Conservation (phyloP, 78 protist genomes). For the Pigoraptor vietnamica region DNA sequence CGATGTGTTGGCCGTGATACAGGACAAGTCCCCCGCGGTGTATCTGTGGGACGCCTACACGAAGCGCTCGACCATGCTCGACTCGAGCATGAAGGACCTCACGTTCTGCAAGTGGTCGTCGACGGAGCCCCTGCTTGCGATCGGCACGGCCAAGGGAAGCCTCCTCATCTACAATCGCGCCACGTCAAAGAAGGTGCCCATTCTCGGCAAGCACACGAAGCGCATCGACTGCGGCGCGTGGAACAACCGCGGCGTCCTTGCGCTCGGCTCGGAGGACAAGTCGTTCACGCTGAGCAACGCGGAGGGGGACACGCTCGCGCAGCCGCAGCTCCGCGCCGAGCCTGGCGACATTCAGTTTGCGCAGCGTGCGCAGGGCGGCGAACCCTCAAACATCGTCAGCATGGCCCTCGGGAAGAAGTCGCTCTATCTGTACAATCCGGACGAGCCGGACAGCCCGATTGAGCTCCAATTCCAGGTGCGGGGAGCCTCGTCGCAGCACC, state of each 20-base stretch:
- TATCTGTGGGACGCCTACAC: constrained; percentile 18
- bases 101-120: constrained; percentile 17
- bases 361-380: neutral
- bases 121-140: constrained; percentile 29
- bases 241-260: constrained; percentile 36
- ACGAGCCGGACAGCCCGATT: neutral
- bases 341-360: neutral
- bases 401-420: neutral
- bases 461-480: constrained; percentile 50
- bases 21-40: neutral
- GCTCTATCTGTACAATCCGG: neutral
- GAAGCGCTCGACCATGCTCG: neutral
- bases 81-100: constrained; percentile 9
- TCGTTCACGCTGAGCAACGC: constrained; percentile 5
- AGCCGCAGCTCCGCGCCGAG: neutral
- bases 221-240: constrained; percentile 60
- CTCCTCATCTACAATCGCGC: neutral
- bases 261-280: constrained; percentile 49
- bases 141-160: constrained; percentile 43
- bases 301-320: constrained; percentile 18
- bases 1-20: constrained; percentile 39
- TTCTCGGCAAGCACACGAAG: constrained; percentile 35
- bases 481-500: too few species aligned
- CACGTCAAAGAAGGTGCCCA: neutral
- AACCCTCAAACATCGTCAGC: neutral